Conservation (phyloP, 306 rosid species). For the Malus sieversii region DNA sequence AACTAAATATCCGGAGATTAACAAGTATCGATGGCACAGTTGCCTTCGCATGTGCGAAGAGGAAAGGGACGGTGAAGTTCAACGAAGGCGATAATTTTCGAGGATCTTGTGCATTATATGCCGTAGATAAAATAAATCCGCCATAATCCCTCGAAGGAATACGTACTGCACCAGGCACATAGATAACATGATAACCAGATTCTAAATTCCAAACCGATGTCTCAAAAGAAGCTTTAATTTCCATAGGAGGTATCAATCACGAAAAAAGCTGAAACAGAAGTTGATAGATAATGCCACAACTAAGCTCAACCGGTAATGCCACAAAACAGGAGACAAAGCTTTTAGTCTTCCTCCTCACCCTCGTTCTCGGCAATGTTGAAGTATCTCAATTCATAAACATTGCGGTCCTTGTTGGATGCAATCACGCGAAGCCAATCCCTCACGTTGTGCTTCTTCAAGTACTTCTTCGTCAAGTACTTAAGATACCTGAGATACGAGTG, state of each 20-base stretch:
- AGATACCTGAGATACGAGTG: constrained; percentile 42
- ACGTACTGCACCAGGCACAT: neutral
- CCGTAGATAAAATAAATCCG: neutral
- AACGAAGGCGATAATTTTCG: neutral
- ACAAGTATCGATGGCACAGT: too few species aligned
- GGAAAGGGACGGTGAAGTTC: too few species aligned
- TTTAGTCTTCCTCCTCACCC: constrained; percentile 84
- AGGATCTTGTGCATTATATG: neutral
- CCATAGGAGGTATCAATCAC: constrained; percentile 3
- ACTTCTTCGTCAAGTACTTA: constrained; percentile 86
- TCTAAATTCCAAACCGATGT: neutral
- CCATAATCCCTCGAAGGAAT: neutral
- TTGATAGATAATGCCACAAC: neutral
- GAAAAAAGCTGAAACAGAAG: constrained; percentile 19
- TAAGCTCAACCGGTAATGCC: constrained; percentile 13
- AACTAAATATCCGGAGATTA: too few species aligned
- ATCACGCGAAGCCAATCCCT: constrained; percentile 96
- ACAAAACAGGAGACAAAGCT: constrained; percentile 3
- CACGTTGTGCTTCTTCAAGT: constrained; percentile 89
- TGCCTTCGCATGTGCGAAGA: too few species aligned
- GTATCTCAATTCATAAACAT: constrained; percentile 82
- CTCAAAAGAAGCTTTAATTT: neutral
- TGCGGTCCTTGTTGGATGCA: constrained; percentile 83
- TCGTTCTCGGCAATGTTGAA: constrained; percentile 92
- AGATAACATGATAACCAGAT: neutral